Percentiles rank a stretch among this genome's conserved stretches.
phyloP scores from a whole-genome alignment of 257 asterid species.

The Linderniella brevidens region DNA sequence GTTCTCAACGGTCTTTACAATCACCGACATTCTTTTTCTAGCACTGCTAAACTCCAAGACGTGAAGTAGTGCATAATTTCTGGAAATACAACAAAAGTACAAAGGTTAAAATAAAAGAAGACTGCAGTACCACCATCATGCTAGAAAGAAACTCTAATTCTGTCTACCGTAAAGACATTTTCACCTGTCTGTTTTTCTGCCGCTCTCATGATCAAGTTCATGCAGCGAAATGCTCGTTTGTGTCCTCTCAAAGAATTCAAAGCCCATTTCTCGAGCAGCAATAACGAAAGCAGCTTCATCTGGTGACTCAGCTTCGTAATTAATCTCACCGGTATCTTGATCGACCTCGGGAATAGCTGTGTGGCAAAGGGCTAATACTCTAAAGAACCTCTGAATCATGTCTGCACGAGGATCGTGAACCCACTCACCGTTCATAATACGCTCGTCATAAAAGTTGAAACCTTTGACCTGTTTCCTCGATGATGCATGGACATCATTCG shows the following conservation, averaged over 20 bases:
- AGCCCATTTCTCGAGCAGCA: slow-evolving; percentile 89
- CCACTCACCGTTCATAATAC: slow-evolving; percentile 82
- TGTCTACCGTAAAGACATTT: neutral
- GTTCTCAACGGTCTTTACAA: slow-evolving; percentile 46
- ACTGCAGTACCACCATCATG: neutral
- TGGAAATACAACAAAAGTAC: slow-evolving; percentile 17
- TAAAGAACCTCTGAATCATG: slow-evolving; percentile 58
- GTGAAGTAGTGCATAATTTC: slow-evolving; percentile 68
- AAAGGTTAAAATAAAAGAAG: neutral
- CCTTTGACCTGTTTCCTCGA: slow-evolving; percentile 45
- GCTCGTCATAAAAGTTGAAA: slow-evolving; percentile 72
- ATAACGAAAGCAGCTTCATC: slow-evolving; percentile 96
- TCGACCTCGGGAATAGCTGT: slow-evolving; percentile 83
- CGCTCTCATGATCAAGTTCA: slow-evolving; percentile 48
- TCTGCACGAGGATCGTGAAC: slow-evolving; percentile 42
- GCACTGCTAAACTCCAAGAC: slow-evolving; percentile 89
- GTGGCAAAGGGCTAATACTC: slow-evolving; percentile 82
- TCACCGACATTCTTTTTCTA: slow-evolving; percentile 91
- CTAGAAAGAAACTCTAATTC: neutral
- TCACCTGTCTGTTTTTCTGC: slow-evolving; percentile 54
- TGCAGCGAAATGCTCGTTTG: slow-evolving; percentile 69
- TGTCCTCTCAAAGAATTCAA: slow-evolving; percentile 69
- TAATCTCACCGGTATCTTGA: slow-evolving; percentile 41
- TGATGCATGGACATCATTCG: slow-evolving; percentile 9
- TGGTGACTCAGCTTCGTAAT: slow-evolving; percentile 95